Evolutionary conservation across 768 basidiomycete species (phyloP).

Genomic region (Suillus bovinus): DNA sequence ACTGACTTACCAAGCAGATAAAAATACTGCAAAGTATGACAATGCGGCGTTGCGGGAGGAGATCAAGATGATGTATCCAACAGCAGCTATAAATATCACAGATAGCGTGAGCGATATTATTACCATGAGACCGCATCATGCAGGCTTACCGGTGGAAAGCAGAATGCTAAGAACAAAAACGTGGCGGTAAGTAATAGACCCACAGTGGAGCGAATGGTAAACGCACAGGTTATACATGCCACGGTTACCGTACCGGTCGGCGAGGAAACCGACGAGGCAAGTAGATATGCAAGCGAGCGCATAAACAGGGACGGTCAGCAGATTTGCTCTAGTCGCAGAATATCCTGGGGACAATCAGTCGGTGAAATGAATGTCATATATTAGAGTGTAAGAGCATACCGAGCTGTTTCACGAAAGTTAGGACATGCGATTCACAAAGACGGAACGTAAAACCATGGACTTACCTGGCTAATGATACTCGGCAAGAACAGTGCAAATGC

Average conservation of each 20-base stretch:
- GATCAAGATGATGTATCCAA: constrained; percentile 73
- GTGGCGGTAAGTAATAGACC: constrained; percentile 34
- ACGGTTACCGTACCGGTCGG: constrained; percentile 60
- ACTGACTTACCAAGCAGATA: constrained; percentile 60
- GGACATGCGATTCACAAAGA: constrained; percentile 5
- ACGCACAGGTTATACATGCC: constrained; percentile 66
- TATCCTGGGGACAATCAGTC: constrained; percentile 44
- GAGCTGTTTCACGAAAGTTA: constrained; percentile 31
- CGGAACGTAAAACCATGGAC: constrained; percentile 17
- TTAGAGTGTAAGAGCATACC: constrained; percentile 31
- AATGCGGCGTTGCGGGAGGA: constrained; percentile 59
- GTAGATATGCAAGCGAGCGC: constrained; percentile 67
- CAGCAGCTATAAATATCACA: constrained; percentile 39
- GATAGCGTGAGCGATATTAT: constrained; percentile 11
- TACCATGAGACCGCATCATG: background rate
- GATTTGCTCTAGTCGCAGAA: constrained; percentile 70
- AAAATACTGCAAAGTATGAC: constrained; percentile 71
- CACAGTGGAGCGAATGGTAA: background rate
- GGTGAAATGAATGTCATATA: background rate
- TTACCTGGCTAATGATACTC: constrained; percentile 70
- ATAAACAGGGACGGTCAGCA: constrained; percentile 79
- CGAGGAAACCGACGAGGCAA: constrained; percentile 59
- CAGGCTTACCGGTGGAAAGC: constrained; percentile 27
- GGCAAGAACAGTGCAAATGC: constrained; percentile 80
- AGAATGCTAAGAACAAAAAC: constrained; percentile 29